Evolutionary conservation across 257 asterid genomes (phyloP).

Genomic region (Datura wrightii): DNA sequence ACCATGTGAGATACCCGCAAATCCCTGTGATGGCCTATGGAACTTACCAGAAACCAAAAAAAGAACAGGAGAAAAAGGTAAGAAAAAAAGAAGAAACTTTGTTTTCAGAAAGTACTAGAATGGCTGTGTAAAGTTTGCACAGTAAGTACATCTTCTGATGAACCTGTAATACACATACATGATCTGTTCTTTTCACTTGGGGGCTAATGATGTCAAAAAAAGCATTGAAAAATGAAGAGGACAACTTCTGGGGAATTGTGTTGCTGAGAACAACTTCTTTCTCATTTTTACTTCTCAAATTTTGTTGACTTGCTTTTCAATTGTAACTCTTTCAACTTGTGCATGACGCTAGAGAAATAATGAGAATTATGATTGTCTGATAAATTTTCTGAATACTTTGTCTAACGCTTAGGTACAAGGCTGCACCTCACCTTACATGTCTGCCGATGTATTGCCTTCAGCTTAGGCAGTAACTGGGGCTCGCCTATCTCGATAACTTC

Average conservation of each 20-base stretch:
- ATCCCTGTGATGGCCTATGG: background rate
- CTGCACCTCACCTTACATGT: conserved; percentile 83
- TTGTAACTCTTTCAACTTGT: background rate
- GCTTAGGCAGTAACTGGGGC: conserved; percentile 39
- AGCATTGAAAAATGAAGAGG: conserved; percentile 1
- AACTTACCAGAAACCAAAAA: background rate
- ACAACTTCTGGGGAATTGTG: background rate
- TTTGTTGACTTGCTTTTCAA: conserved; percentile 18
- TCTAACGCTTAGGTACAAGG: conserved; percentile 77
- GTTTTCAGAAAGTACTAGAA: background rate
- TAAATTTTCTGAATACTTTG: background rate
- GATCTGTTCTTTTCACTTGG: background rate
- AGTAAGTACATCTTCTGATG: background rate
- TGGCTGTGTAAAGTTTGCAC: background rate
- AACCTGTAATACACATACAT: conserved; percentile 17
- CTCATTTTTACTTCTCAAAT: conserved; percentile 1
- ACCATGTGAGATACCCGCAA: background rate
- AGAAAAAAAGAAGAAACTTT: background rate
- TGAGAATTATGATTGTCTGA: background rate
- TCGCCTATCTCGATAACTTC: background rate
- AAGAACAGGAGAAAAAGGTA: background rate
- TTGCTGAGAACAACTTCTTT: background rate
- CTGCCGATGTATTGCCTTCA: conserved; percentile 65
- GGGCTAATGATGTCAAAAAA: conserved; percentile 9
- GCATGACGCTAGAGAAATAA: background rate